phyloP scores from a whole-genome alignment of 2,329 filamentous ascomycete species.

The Celoporthe dispersa region DNA sequence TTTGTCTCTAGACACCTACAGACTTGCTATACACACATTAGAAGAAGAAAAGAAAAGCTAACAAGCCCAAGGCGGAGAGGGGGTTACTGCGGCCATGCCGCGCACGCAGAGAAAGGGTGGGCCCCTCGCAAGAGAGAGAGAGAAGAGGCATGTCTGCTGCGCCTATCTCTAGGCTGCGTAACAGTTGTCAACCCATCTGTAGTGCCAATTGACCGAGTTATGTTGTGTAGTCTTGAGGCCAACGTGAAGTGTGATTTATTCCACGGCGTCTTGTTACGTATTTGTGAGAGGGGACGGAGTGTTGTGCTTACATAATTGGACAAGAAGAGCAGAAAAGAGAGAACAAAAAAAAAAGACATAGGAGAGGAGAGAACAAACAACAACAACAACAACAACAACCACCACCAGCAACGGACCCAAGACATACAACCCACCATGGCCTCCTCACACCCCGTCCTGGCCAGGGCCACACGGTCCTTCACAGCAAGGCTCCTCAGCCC shows the following conservation, averaged over 20 bases:
- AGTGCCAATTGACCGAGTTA: not conserved
- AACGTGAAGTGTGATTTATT: no score
- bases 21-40: constrained; percentile 20
- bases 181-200: not conserved
- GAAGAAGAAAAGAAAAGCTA: constrained; percentile 16
- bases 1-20: constrained; percentile 2
- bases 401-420: not conserved
- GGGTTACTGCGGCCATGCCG: not conserved
- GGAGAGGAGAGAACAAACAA: no score
- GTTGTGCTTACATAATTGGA: not conserved
- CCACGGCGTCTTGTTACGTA: not conserved
- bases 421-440: not conserved
- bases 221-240: not conserved
- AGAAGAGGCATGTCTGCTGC: not conserved
- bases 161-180: not conserved
- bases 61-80: constrained; percentile 8
- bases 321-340: not conserved
- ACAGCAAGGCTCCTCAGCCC: not conserved
- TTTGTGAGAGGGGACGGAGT: not conserved
- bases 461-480: not conserved
- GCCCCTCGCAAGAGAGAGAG: not conserved
- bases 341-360: not conserved
- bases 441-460: not conserved
- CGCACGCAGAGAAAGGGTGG: not conserved
- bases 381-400: not conserved